phyloP scores from a whole-genome alignment of 208 protist species.

The Trypanosoma melophagium region DNA sequence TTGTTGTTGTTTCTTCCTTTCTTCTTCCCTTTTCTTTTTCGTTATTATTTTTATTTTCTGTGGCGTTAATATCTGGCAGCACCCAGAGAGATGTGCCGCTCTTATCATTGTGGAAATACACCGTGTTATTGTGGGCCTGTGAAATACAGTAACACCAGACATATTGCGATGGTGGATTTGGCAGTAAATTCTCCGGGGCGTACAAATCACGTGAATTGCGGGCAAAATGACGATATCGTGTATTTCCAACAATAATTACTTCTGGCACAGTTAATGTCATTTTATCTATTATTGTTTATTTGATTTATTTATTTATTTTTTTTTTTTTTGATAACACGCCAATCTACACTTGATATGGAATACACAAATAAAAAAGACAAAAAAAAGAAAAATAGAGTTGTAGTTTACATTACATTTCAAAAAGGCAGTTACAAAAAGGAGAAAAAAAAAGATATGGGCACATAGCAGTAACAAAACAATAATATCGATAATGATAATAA shows the following conservation, averaged over 20 bases:
- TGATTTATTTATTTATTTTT: slow-evolving; percentile 12
- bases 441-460: slow-evolving; percentile 25
- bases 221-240: slow-evolving; percentile 48
- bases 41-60: slow-evolving; percentile 12
- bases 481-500: neutral
- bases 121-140: slow-evolving; percentile 46
- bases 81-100: slow-evolving; percentile 56
- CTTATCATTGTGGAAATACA: slow-evolving; percentile 60
- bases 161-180: slow-evolving; percentile 26
- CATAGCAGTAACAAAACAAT: neutral
- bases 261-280: slow-evolving; percentile 37
- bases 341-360: too few species aligned
- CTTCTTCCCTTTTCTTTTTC: neutral
- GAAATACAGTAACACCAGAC: slow-evolving; percentile 63
- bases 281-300: neutral
- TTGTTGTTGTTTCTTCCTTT: neutral
- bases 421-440: neutral
- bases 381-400: too few species aligned
- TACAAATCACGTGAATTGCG: slow-evolving; percentile 49
- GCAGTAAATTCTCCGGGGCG: slow-evolving; percentile 39
- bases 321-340: slow-evolving; percentile 5
- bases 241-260: slow-evolving; percentile 51
- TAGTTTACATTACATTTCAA: too few species aligned
- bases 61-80: slow-evolving; percentile 43
- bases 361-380: too few species aligned